These are phyloP conservation scores for Hypoxylon sp. DNA, from an alignment of 2,329 filamentous ascomycete genomes.

Conservation along the genomic window DNA sequence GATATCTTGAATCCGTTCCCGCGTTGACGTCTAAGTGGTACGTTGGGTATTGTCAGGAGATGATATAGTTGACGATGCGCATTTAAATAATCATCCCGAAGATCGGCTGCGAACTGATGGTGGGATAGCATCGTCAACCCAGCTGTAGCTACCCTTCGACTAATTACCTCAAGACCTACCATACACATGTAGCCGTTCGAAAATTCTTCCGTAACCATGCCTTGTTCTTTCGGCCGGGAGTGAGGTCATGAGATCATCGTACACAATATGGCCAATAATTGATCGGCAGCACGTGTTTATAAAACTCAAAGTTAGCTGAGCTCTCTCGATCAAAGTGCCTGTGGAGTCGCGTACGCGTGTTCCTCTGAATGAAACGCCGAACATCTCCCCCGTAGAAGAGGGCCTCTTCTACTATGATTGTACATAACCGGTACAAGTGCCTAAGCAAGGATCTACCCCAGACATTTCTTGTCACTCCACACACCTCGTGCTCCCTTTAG, in stretches of 20 bases:
- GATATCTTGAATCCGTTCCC: background rate
- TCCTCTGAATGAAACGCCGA: background rate
- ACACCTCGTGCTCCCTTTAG: background rate
- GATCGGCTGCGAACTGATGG: background rate
- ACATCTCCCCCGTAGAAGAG: background rate
- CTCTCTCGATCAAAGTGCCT: background rate
- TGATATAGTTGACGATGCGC: background rate
- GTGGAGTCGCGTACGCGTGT: background rate
- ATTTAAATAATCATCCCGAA: background rate
- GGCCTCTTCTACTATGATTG: background rate
- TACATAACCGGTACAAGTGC: background rate
- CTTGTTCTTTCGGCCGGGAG: background rate
- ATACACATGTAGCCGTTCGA: background rate
- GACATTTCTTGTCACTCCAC: background rate
- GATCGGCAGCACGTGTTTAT: background rate
- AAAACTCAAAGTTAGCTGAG: conserved; percentile 2
- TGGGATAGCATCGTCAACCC: background rate
- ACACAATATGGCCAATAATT: background rate
- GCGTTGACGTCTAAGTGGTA: background rate
- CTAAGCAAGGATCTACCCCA: background rate
- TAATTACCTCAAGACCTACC: background rate
- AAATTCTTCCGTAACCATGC: background rate
- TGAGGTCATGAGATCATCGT: conserved; percentile 7
- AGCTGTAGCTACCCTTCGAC: background rate
- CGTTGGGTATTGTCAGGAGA: background rate